Evolutionary conservation across 2,329 filamentous ascomycete species (phyloP), one percentile per base, ranked within the genome.

Genomic region (Penicillium sp.): DNA sequence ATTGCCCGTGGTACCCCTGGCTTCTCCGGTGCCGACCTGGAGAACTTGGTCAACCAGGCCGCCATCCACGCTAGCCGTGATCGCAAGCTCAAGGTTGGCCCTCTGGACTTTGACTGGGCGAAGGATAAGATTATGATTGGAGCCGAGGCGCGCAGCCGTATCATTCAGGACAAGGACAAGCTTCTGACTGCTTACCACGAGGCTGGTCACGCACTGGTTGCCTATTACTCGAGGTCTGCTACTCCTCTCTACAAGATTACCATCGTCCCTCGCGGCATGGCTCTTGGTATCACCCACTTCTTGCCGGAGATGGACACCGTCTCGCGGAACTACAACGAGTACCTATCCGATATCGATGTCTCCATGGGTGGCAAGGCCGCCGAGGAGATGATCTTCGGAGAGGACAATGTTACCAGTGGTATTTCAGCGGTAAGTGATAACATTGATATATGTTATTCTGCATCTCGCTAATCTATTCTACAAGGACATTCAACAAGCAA

Each of bases 41-140:
- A 97, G 72, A 98, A 96, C 66, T 82, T 98, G 59, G 86, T 95
- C 64, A 98, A 98, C 70, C 88, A 96, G 66, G 93, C 93, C 26
- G 93, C 93, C 18, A 85, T 98, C 35, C 88, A 86, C 62, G 93
- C 93, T n/a, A 95, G 89, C 62, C 89, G 93, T 67, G 79, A 87
- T 57, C 93, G 90, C 71, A 80, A 86, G 31, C 76, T 76, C 49
- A 79, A 84, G 37, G 87, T 98, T 43, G 79, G 80, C 10, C 85
- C 89, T 68, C 71, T 78, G 27, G 89, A 97, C 63, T 84, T 97
- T 54, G 90, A 96, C 59, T 98, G 91, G 90, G 93, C 93, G 47
- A 97, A 95, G 71, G 93, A 98, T 74, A 93, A 93, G 72, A 87
- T 98, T 44, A 85, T 95, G 68, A 95, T 98, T 89, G 93, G 93